These are phyloP conservation scores for Aspergillus saccharolyticus DNA, from an alignment of 495 filamentous ascomycete species.

Conservation along the genomic window DNA sequence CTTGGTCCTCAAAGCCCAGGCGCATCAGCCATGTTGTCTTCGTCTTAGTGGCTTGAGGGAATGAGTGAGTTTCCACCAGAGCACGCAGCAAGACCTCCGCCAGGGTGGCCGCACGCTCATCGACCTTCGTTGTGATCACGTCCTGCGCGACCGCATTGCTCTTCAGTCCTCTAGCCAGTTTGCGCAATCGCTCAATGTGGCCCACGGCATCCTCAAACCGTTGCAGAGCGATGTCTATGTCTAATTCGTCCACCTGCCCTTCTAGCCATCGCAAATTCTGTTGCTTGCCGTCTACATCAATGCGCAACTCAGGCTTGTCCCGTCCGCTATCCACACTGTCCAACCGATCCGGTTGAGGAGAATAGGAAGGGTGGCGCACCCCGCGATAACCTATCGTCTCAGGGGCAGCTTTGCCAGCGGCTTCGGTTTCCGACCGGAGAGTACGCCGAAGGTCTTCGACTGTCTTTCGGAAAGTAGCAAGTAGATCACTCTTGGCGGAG, in stretches of 20 bases:
- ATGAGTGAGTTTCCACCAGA: slow-evolving; percentile 66
- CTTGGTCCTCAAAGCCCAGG: slow-evolving; percentile 84
- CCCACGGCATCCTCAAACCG: slow-evolving; percentile 79
- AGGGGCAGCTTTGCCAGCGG: slow-evolving; percentile 60
- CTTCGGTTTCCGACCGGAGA: slow-evolving; percentile 76
- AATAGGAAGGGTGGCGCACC: slow-evolving; percentile 25
- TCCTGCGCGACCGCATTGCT: slow-evolving; percentile 81
- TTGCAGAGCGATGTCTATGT: slow-evolving; percentile 91
- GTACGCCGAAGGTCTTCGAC: slow-evolving; percentile 84
- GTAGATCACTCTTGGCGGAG: slow-evolving; percentile 68
- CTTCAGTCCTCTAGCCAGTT: slow-evolving; percentile 71
- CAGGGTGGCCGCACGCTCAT: slow-evolving; percentile 76
- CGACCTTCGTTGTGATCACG: slow-evolving; percentile 81
- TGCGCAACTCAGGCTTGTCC: slow-evolving; percentile 66
- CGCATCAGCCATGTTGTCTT: slow-evolving; percentile 79
- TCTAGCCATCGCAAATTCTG: slow-evolving; percentile 95
- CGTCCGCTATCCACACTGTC: slow-evolving; percentile 67
- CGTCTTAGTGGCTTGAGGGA: slow-evolving; percentile 61
- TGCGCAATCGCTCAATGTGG: slow-evolving; percentile 75
- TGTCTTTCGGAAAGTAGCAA: slow-evolving; percentile 85
- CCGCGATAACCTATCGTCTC: slow-evolving; percentile 77
- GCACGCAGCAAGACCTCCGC: slow-evolving; percentile 68
- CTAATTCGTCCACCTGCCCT: slow-evolving; percentile 88
- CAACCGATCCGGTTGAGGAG: slow-evolving; percentile 42
- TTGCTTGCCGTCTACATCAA: slow-evolving; percentile 94